Base-by-base conservation (phyloP, 179 eudicot species). In the Carnegiea gigantea region DNA sequence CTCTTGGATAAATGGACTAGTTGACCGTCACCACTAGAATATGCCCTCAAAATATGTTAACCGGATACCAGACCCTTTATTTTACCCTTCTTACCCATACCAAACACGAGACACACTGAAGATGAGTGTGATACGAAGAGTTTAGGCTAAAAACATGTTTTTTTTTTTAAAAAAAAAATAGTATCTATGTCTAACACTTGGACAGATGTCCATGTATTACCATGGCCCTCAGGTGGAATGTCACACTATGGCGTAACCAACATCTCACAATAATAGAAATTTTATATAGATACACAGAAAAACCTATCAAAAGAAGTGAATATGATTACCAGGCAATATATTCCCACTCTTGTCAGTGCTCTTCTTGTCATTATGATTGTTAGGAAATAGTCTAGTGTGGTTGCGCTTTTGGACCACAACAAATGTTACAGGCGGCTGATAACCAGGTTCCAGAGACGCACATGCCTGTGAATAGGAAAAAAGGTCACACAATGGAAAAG, bases 391-490 rank as follows among this genome's bases (percentile, higher is more conserved):
- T 44, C 98, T 83, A 0, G 98, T 95, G 81, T 95, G 98, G 82
- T 95, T 94, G 67, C 98, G 98, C 87, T 95, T 95, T 88, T 95
- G 98, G 83, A 95, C 98, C 53, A 95, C 92, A 48, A 95, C 95
- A 81, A 95, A 95, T 26, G 98, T 95, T 15, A 95, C 98, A 0
- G 97, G 96, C 54, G 98, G 98, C 82, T 95, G 98, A 85, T 95
- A 95, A 54, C 87, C 90, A 3, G 95, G 90, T 83, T 95, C 98
- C 53, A 95, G 85, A 30, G 98, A 92, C 59, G 98, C 98, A 79
- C 98, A 95, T 14, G 98, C 98, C 98, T 94, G 81, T 70, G 53
- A 67, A 79, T 9, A 21, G 33, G 44, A 3, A n/a, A 75, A 33
- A 70, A 77, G 43, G 62, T 76, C 80, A 76, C 72, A 80, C 70